These are phyloP conservation scores for Aspergillus sparsus DNA, from an alignment of 495 filamentous ascomycete species.

Conservation along the genomic window DNA sequence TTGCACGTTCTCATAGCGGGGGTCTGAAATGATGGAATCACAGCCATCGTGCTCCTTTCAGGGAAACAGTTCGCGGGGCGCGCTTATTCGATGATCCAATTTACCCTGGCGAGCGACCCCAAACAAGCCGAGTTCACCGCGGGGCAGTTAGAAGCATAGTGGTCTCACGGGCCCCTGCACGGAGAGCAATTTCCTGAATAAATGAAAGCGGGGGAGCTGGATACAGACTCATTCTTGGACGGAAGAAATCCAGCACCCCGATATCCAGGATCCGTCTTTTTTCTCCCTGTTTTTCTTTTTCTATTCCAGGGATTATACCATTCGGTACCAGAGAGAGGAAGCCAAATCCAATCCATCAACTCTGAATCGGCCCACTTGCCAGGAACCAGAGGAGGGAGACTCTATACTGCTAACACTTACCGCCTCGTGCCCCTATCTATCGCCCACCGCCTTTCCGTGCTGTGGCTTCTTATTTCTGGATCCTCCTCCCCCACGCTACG, in stretches of 20 bases:
- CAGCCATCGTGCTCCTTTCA: conserved; percentile 18
- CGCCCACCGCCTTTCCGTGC: conserved; percentile 20
- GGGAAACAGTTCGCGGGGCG: conserved; percentile 21
- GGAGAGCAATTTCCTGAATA: conserved; percentile 10
- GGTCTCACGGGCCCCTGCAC: conserved; percentile 23
- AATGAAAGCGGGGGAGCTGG: conserved; percentile 17
- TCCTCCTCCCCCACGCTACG: conserved; percentile 15
- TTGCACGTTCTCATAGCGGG: conserved; percentile 21
- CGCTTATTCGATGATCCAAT: conserved; percentile 25
- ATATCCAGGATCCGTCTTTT: no score
- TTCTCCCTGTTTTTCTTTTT: not conserved
- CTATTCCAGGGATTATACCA: not conserved
- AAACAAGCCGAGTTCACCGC: conserved; percentile 17
- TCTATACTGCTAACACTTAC: conserved; percentile 26
- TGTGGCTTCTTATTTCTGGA: conserved; percentile 18
- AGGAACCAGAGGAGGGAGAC: conserved; percentile 14
- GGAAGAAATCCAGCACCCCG: not conserved
- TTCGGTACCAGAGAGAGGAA: not conserved
- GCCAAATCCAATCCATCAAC: not conserved
- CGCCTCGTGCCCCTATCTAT: conserved; percentile 19
- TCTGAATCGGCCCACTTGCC: not conserved
- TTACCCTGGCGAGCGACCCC: conserved; percentile 16
- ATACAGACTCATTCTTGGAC: not conserved
- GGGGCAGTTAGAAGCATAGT: conserved; percentile 17
- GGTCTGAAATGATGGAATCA: conserved; percentile 1